Conservation (phyloP, 1,284 basidiomycete species). For the Ganoderma multipileum region DNA sequence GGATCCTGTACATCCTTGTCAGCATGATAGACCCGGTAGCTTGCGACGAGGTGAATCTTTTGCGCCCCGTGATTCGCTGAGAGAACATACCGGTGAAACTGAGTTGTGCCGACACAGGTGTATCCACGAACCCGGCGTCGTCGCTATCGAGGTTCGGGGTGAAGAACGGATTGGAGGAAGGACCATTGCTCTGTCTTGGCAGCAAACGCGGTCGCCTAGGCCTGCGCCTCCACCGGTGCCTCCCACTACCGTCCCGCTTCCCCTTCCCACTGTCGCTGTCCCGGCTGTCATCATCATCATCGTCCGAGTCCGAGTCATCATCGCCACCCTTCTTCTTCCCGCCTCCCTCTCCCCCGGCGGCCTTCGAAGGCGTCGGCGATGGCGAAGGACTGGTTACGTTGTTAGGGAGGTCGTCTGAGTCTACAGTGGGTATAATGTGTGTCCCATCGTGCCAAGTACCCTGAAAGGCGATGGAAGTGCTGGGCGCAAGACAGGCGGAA, state of each 20-base stretch:
- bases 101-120: slow-evolving; percentile 49
- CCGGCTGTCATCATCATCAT: slow-evolving; percentile 21
- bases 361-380: background rate
- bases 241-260: slow-evolving; percentile 7
- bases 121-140: slow-evolving; percentile 46
- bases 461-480: slow-evolving; percentile 37
- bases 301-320: slow-evolving; percentile 31
- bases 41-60: background rate
- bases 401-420: slow-evolving; percentile 37
- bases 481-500: slow-evolving; percentile 44
- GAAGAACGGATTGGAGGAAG: slow-evolving; percentile 36
- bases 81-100: slow-evolving; percentile 54
- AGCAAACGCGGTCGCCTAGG: slow-evolving; percentile 1
- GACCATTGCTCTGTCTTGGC: slow-evolving; percentile 24
- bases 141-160: slow-evolving; percentile 42
- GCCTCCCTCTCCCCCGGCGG: slow-evolving; percentile 13
- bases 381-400: background rate
- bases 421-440: slow-evolving; percentile 41
- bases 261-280: slow-evolving; percentile 19
- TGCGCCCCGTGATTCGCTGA: slow-evolving; percentile 9
- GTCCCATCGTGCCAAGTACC: slow-evolving; percentile 53
- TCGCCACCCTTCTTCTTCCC: slow-evolving; percentile 24
- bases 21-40: slow-evolving; percentile 7
- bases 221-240: slow-evolving; percentile 6
- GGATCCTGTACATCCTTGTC: slow-evolving; percentile 35